A percentile compares a stretch with the other conserved stretches of the same genome.
Evolutionary conservation across 2,329 filamentous ascomycete species (phyloP).

Genomic region (Fusarium nodosum): DNA sequence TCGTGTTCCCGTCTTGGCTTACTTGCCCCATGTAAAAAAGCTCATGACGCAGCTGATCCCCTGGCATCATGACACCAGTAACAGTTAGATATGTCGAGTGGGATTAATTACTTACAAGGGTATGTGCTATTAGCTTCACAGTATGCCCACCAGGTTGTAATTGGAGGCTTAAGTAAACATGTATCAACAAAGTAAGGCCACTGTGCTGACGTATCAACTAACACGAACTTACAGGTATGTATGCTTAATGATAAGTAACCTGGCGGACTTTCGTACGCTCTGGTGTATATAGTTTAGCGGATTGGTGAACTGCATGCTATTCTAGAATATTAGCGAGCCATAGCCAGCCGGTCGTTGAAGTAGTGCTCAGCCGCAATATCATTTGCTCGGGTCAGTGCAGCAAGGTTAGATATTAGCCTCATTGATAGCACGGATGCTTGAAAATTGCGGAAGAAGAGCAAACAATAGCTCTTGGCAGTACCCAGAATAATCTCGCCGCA

Average conservation of each 20-base stretch:
- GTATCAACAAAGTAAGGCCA: constrained; percentile 2
- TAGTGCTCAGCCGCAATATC: constrained; percentile 22
- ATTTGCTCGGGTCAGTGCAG: constrained; percentile 2
- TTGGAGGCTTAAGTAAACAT: constrained; percentile 31
- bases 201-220: constrained; percentile 12
- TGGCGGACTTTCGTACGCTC: neutral
- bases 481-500: constrained; percentile 13
- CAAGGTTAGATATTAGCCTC: constrained; percentile 15
- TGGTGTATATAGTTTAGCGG: neutral
- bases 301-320: neutral
- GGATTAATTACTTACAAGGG: constrained; percentile 37
- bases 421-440: neutral
- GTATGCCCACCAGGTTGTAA: constrained; percentile 9
- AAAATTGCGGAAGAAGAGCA: constrained; percentile 2
- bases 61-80: constrained; percentile 38
- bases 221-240: constrained; percentile 14
- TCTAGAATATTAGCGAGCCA: neutral
- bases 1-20: constrained; percentile 38
- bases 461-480: constrained; percentile 11
- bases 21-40: constrained; percentile 16
- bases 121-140: constrained; percentile 25
- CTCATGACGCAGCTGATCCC: constrained; percentile 36
- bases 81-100: constrained; percentile 17
- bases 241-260: neutral
- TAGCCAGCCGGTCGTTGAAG: constrained; percentile 3